phyloP scores from a whole-genome alignment of 2,329 filamentous ascomycete genomes.

The Paraconiothyrium brasiliense region DNA sequence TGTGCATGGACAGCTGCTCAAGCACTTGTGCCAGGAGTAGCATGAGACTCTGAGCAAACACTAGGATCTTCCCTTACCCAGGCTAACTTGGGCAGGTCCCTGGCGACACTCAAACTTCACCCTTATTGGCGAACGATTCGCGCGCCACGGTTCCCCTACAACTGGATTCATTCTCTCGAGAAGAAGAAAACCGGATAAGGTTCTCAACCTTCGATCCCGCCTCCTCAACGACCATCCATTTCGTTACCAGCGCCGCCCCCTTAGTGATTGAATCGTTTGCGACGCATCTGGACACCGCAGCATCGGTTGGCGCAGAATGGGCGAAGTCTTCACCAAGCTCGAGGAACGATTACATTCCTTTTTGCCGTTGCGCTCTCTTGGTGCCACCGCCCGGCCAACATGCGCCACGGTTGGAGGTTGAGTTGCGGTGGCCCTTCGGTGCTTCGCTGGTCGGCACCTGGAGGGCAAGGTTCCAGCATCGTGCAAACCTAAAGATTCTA shows the following conservation, averaged over 20 bases:
- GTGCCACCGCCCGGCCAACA: conserved; percentile 16
- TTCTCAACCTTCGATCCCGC: conserved; percentile 30
- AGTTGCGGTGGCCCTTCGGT: conserved; percentile 42
- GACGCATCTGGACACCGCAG: conserved; percentile 33
- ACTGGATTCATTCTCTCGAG: conserved; percentile 33
- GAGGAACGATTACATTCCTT: conserved; percentile 33
- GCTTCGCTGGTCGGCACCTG: conserved; percentile 39
- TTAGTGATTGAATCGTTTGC: conserved; percentile 29
- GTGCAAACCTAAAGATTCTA: conserved; percentile 38
- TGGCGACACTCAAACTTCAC: background rate
- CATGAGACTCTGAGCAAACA: background rate
- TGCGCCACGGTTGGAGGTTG: conserved; percentile 30
- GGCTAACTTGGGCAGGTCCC: background rate
- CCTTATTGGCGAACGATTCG: background rate
- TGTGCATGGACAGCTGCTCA: background rate
- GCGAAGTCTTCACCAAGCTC: conserved; percentile 19
- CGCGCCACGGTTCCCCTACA: conserved; percentile 21
- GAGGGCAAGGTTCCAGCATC: conserved; percentile 26
- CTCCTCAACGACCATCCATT: conserved; percentile 25
- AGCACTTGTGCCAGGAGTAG: background rate
- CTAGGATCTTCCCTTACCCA: background rate
- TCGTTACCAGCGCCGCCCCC: conserved; percentile 30
- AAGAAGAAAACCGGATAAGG: conserved; percentile 23
- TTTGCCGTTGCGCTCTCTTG: conserved; percentile 35
- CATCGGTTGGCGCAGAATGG: conserved; percentile 32